A percentile compares a stretch with the other conserved stretches of the same genome.
Evolutionary conservation across 768 basidiomycete species (phyloP).

Genomic region (Amanita pallidorosea): DNA sequence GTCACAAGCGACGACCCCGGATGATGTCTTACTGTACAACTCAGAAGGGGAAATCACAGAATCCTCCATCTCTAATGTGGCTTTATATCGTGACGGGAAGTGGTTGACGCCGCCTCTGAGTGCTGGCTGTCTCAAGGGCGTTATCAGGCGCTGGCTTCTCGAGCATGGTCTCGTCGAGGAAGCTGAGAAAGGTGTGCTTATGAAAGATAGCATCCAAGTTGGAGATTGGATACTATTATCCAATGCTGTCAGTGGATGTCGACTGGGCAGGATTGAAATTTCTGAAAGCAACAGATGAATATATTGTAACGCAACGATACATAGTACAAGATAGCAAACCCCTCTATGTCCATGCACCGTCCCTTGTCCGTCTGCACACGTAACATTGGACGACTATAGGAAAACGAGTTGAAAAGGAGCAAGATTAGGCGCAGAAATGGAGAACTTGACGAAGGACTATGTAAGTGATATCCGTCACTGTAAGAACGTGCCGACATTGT

Average conservation of each 20-base stretch:
- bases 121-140: conserved; percentile 65
- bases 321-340: conserved; percentile 15
- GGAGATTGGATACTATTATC: conserved; percentile 64
- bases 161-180: conserved; percentile 47
- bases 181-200: conserved; percentile 31
- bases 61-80: conserved; percentile 62
- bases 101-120: conserved; percentile 61
- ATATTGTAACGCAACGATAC: conserved; percentile 2
- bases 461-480: neutral
- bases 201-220: conserved; percentile 27
- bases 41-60: conserved; percentile 41
- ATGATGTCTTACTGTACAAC: conserved; percentile 63
- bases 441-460: neutral
- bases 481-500: neutral
- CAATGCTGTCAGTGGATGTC: conserved; percentile 65
- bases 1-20: conserved; percentile 15
- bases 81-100: conserved; percentile 39
- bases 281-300: conserved; percentile 4
- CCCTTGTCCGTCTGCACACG: conserved; percentile 28
- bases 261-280: conserved; percentile 35
- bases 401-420: conserved; percentile 7
- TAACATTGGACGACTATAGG: conserved; percentile 10
- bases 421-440: conserved; percentile 10
- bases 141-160: conserved; percentile 59
- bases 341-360: conserved; percentile 49